Percentiles rank a stretch among this genome's conserved stretches.
These are phyloP conservation scores for Verticillium alfalfae DNA, from an alignment of 2,329 filamentous ascomycete species.

Conservation along the genomic window DNA sequence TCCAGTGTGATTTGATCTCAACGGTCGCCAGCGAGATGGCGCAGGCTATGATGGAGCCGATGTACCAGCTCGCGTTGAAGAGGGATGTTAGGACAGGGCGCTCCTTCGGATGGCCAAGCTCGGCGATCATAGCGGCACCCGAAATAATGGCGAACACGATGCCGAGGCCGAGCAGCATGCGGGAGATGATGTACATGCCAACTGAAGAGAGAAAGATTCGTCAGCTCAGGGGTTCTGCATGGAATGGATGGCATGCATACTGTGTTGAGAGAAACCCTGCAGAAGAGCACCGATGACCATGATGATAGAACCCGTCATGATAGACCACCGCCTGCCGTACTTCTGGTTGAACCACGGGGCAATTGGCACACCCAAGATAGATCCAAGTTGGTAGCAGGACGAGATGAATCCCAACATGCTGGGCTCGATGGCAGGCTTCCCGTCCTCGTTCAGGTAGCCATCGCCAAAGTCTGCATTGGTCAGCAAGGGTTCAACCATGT, in stretches of 20 bases:
- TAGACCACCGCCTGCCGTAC: slow-evolving; percentile 45
- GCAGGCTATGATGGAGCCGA: slow-evolving; percentile 43
- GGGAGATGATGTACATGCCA: slow-evolving; percentile 47
- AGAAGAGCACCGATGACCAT: slow-evolving; percentile 51
- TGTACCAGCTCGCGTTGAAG: slow-evolving; percentile 52
- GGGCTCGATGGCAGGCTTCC: slow-evolving; percentile 18
- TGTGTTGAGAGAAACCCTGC: slow-evolving; percentile 44
- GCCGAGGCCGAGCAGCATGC: slow-evolving; percentile 53
- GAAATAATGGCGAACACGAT: slow-evolving; percentile 54
- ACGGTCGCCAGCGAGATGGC: slow-evolving; percentile 43
- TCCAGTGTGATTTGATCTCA: slow-evolving; percentile 26
- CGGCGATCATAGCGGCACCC: slow-evolving; percentile 51
- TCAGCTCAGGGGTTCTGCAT: neutral
- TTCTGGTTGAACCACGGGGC: slow-evolving; percentile 44
- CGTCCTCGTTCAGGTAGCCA: slow-evolving; percentile 12
- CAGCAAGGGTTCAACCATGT: neutral
- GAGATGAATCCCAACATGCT: slow-evolving; percentile 40
- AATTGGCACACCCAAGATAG: slow-evolving; percentile 47
- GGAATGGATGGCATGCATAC: slow-evolving; percentile 9
- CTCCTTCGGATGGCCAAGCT: slow-evolving; percentile 55
- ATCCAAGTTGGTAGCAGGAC: slow-evolving; percentile 50
- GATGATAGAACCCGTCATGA: slow-evolving; percentile 47
- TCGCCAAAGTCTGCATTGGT: slow-evolving; percentile 6
- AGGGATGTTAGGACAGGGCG: slow-evolving; percentile 48
- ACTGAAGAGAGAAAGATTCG: neutral